A percentile compares a stretch with the other conserved stretches of the same genome.
These are phyloP conservation scores for Aspergillus hiratsukae DNA, from an alignment of 2,329 filamentous ascomycete species.

Conservation along the genomic window DNA sequence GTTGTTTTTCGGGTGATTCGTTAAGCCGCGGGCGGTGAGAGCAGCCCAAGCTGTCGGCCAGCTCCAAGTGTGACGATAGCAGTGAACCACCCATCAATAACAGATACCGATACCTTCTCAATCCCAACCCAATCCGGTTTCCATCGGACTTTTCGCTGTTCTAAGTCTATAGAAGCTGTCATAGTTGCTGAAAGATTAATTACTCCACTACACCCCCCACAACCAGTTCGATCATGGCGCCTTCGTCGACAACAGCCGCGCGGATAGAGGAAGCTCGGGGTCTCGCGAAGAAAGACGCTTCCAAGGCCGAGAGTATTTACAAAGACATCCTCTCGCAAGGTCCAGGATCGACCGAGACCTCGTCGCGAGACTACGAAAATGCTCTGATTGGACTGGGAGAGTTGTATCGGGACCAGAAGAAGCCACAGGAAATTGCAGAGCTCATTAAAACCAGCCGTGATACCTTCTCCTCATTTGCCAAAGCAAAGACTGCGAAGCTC, in stretches of 20 bases:
- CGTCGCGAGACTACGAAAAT: slow-evolving; percentile 85
- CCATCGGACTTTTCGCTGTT: slow-evolving; percentile 1
- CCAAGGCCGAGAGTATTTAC: slow-evolving; percentile 81
- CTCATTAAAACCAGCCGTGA: slow-evolving; percentile 86
- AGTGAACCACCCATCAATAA: slow-evolving; percentile 1
- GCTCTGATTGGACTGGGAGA: slow-evolving; percentile 85
- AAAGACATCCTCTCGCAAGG: slow-evolving; percentile 83
- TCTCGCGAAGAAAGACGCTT: slow-evolving; percentile 72
- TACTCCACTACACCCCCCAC: slow-evolving; percentile 4
- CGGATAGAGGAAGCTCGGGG: slow-evolving; percentile 86
- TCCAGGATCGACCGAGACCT: slow-evolving; percentile 77
- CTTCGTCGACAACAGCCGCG: slow-evolving; percentile 49
- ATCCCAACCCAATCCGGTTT: slow-evolving; percentile 3
- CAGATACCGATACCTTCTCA: slow-evolving; percentile 16
- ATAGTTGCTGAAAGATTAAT: background rate
- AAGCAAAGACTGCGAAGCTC: slow-evolving; percentile 97
- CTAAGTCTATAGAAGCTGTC: background rate
- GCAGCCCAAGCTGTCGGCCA: slow-evolving; percentile 14
- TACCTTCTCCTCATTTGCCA: slow-evolving; percentile 91
- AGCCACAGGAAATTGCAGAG: slow-evolving; percentile 77
- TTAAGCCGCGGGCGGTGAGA: slow-evolving; percentile 30
- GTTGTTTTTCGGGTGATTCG: slow-evolving; percentile 26
- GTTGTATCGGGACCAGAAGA: slow-evolving; percentile 79
- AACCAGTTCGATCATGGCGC: slow-evolving; percentile 41
- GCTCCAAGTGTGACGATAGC: slow-evolving; percentile 22